phyloP scores from a whole-genome alignment of 2,329 filamentous ascomycete species.

The Pseudogymnoascus destructans region DNA sequence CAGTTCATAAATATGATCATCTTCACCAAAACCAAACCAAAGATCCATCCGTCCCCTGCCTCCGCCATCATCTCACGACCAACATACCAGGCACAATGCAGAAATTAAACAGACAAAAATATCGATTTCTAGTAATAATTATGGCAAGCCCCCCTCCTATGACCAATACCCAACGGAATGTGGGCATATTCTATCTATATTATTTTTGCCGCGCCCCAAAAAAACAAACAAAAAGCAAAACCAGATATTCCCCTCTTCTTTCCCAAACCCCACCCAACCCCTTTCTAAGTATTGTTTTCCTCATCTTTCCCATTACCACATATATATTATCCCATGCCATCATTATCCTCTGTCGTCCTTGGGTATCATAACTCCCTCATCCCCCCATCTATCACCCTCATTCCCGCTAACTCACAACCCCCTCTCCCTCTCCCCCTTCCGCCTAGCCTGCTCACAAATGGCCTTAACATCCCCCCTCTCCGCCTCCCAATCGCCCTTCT shows the following conservation, averaged over 20 bases:
- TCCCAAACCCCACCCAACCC: neutral
- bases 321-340: neutral
- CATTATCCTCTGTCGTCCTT: neutral
- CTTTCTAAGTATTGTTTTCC: neutral
- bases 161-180: neutral
- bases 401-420: neutral
- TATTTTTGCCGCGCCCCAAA: neutral
- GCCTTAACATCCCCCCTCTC: slow-evolving; percentile 14
- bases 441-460: neutral
- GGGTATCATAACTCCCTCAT: neutral
- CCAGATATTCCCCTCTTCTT: neutral
- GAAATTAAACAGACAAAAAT: neutral
- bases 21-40: neutral
- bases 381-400: neutral
- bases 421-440: neutral
- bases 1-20: too few relatives aligned
- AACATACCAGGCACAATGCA: neutral
- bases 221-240: neutral
- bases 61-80: neutral
- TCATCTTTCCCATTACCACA: neutral
- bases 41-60: neutral
- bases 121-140: neutral
- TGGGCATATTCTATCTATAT: neutral
- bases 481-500: slow-evolving; percentile 16
- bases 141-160: neutral